phyloP scores from a whole-genome alignment of 2,329 filamentous ascomycete species.

The Monilinia fructigena region DNA sequence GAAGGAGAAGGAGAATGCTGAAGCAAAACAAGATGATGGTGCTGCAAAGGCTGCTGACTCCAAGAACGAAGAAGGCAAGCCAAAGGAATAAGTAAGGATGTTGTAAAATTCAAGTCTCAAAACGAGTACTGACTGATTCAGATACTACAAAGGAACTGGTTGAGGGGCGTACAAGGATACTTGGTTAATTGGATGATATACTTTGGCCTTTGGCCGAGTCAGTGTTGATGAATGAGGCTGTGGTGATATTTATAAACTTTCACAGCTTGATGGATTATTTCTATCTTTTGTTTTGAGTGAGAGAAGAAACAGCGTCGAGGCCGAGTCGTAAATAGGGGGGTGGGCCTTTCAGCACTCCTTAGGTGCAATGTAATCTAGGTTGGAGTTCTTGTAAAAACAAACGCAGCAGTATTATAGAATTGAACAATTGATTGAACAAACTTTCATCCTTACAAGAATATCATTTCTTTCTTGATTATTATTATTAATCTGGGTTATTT shows the following conservation, averaged over 20 bases:
- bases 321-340: slow-evolving; percentile 28
- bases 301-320: slow-evolving; percentile 20
- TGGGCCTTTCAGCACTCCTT: slow-evolving; percentile 23
- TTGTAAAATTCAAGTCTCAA: neutral
- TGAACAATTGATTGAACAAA: slow-evolving; percentile 6
- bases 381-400: slow-evolving; percentile 37
- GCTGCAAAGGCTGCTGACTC: slow-evolving; percentile 24
- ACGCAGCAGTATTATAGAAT: slow-evolving; percentile 19
- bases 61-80: slow-evolving; percentile 13
- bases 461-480: neutral
- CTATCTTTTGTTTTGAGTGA: neutral
- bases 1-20: slow-evolving; percentile 37
- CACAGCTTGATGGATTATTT: slow-evolving; percentile 6
- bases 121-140: neutral
- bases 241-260: slow-evolving; percentile 21
- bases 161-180: slow-evolving; percentile 15
- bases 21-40: slow-evolving; percentile 5
- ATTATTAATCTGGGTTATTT: neutral
- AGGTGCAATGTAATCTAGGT: slow-evolving; percentile 29
- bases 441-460: neutral
- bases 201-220: slow-evolving; percentile 13
- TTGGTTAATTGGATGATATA: slow-evolving; percentile 17
- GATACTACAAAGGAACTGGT: slow-evolving; percentile 21
- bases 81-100: slow-evolving; percentile 28
- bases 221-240: slow-evolving; percentile 8